Base-by-base conservation (phyloP, 257 asterid genomes). In the Ehretia macrophylla region DNA sequence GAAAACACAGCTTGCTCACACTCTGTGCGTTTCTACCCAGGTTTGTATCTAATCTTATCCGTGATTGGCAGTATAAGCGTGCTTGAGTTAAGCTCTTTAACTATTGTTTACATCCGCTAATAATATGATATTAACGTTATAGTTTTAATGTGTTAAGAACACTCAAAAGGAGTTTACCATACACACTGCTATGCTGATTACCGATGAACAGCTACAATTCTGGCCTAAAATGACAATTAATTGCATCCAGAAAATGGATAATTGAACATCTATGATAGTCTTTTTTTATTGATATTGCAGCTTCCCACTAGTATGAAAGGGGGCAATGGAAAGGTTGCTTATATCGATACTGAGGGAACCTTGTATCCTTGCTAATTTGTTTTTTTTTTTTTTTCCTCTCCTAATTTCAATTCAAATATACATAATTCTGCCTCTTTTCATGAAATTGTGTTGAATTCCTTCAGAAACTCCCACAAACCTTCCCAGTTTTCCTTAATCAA, bases 291-390 rank as follows among this genome's bases (percentile, higher is more conserved):
- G 47, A 42, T 10, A 10, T 59, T 83, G 70, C 92, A 93, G 99
- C 98, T 93, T 65, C 99, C 99, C 39, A 77, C 79, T 60, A 86
- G 68, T 60, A 79, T 93, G 97, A 88, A 72, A 69, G 99, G 99
- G 52, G 99, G 99, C 66, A 93, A 93, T 63, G 99, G 99, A 61
- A 93, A 93, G 75, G 99, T 93, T 79, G 97, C 96, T 72, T 93
- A 86, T 69, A 85, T 93, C 50, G 95, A 89, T 73, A 90, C 99
- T 9, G 96, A 92, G 77, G 98, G 97, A 51, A 92, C 98, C 39
- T 92, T 92, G 98, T 92, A 92, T 86, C 95, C 94, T 85, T 73
- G 18, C 59, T 56, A 32, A 55, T 53, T 56, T 17, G 40, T 74
- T 48, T 58, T 37, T 32, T 17, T 17, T 46, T 74, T 48, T 58